phyloP scores from a whole-genome alignment of 305 asterid species.

The Fraxinus floribunda region DNA sequence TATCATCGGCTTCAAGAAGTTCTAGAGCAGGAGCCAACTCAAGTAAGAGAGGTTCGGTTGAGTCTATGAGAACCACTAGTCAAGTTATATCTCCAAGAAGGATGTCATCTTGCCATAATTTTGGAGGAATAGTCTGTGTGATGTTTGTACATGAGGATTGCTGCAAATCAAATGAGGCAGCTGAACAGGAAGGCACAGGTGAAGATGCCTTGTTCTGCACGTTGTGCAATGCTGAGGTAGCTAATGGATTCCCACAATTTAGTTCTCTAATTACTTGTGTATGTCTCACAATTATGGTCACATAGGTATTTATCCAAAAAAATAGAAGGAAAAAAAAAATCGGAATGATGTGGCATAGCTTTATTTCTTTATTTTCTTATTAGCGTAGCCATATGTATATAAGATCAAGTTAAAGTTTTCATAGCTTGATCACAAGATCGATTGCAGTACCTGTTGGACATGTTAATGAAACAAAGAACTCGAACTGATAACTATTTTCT shows the following conservation, averaged over 20 bases:
- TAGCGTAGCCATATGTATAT: background rate
- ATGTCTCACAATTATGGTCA: background rate
- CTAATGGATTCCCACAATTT: conserved; percentile 18
- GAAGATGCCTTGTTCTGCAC: conserved; percentile 99
- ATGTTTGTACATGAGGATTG: conserved; percentile 86
- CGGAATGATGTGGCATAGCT: background rate
- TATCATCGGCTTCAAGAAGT: conserved; percentile 69
- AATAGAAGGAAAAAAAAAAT: background rate
- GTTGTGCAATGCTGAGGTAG: conserved; percentile 94
- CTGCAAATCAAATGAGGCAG: conserved; percentile 56
- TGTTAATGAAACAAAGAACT: background rate
- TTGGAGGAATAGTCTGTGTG: conserved; percentile 70
- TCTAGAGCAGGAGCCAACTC: conserved; percentile 68
- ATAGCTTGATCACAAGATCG: background rate
- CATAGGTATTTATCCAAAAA: background rate
- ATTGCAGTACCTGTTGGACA: background rate
- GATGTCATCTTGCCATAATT: conserved; percentile 45
- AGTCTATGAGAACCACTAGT: conserved; percentile 53
- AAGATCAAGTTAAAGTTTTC: background rate
- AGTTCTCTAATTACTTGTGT: background rate
- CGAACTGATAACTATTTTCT: background rate
- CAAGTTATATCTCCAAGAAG: conserved; percentile 44
- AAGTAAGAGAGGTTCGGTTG: conserved; percentile 66
- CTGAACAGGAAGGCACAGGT: conserved; percentile 61
- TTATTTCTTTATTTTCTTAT: background rate